Base-by-base conservation (phyloP, 2,329 filamentous ascomycete genomes). In the Dendryphion nanum region DNA sequence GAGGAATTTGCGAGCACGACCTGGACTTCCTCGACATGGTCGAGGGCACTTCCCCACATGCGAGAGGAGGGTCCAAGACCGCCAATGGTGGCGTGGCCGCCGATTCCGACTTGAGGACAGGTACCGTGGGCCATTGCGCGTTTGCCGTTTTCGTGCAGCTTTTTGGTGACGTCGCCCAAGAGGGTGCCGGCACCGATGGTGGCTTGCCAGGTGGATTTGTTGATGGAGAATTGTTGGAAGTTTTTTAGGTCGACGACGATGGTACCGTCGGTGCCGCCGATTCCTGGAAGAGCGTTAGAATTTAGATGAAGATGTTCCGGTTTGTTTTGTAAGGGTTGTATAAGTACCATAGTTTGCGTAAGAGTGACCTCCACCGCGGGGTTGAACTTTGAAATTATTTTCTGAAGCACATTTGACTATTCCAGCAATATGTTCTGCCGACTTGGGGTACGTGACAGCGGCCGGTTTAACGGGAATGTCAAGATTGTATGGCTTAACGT, bases 341-440 rank as follows among this genome's bases (percentile, higher is more conserved):
- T 14, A 36, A 21, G 4, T 45, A 55, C 60, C 55, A 43, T 73
- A 72, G 2, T 73, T 73, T 0, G 66, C 81, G 43, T 81, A 85
- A 0, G 79, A 83, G 48, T 85, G 81, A 0, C 82, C 82, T 3
- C 81, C 81, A 2, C 77, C 79, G 31, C 73, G 75, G n/a, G 81
- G 73, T 53, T 83, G 79, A 0, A 84, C 77, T 43, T 76, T 75
- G 26, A 77, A 55, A 5, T 65, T 66, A 43, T 71, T 69, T 7
- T 71, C 51, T 0, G 61, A 68, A 1, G 80, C 81, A 48, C 81
- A 84, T 46, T 76, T 76, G 29, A 85, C 69, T 13, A 79, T 74
- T 2, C 57, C 71, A 1, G 78, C 70, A 2, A 83, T 73, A 30
- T 83, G 74, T 4, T 74, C 57, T 1, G 72, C 64, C 0, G 62